phyloP scores from a whole-genome alignment of 2,329 filamentous ascomycete species.

The Leptographium procerum region DNA sequence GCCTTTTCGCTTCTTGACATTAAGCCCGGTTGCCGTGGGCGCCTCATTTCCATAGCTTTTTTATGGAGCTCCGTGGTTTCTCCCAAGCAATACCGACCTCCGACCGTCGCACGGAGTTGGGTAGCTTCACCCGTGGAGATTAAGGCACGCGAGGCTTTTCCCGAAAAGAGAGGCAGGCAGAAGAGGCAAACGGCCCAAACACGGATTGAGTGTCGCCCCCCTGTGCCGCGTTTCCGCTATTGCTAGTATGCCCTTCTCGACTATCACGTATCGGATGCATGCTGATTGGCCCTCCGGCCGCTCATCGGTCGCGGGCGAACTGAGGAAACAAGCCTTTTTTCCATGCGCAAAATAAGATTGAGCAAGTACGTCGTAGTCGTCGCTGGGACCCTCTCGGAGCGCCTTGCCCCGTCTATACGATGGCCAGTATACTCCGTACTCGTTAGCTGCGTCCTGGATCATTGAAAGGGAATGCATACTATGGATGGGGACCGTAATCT shows the following conservation, averaged over 20 bases:
- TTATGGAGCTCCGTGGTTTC: not conserved
- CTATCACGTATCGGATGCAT: not conserved
- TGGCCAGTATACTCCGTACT: not conserved
- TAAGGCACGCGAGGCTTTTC: slow-evolving; percentile 3
- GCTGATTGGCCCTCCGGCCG: not conserved
- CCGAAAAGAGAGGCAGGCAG: not conserved
- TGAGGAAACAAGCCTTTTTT: not conserved
- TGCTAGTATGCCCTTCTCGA: no score
- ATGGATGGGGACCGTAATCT: not conserved
- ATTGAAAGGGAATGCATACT: not conserved
- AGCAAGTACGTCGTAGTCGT: not conserved
- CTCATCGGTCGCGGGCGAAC: not conserved
- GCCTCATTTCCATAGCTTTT: not conserved
- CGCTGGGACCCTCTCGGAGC: not conserved
- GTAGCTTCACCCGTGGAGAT: not conserved
- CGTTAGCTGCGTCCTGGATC: not conserved
- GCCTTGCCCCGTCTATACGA: not conserved
- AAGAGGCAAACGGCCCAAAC: not conserved
- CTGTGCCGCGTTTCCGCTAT: slow-evolving; percentile 2
- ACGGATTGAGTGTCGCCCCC: not conserved
- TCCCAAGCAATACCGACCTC: not conserved
- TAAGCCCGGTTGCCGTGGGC: not conserved
- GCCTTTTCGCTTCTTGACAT: not conserved
- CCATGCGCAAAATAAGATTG: not conserved
- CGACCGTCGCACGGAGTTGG: slow-evolving; percentile 1